Percentiles rank a stretch among this genome's conserved stretches.
These are phyloP conservation scores for Macrolepiota dolichaula DNA, from an alignment of 768 basidiomycete species.

Conservation along the genomic window DNA sequence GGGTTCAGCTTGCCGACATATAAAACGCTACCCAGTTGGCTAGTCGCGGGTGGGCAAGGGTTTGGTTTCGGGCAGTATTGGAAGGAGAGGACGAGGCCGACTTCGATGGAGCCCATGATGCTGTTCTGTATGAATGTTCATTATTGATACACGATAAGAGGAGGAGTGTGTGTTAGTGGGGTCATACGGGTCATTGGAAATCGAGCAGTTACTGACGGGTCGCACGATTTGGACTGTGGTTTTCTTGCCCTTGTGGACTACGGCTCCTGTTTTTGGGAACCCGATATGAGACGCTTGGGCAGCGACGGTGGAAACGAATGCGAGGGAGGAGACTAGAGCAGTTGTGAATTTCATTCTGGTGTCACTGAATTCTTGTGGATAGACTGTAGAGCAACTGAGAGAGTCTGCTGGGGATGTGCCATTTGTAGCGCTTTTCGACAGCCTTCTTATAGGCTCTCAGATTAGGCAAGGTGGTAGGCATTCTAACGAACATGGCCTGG, in stretches of 20 bases:
- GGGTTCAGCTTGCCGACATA: slow-evolving; percentile 39
- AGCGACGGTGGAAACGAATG: slow-evolving; percentile 27
- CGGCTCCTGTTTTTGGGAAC: slow-evolving; percentile 30
- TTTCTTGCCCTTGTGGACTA: slow-evolving; percentile 31
- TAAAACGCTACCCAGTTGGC: slow-evolving; percentile 29
- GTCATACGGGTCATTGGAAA: too few relatives aligned
- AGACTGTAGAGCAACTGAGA: background rate
- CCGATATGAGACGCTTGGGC: slow-evolving; percentile 43
- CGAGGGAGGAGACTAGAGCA: slow-evolving; percentile 13
- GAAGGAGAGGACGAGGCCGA: slow-evolving; percentile 30
- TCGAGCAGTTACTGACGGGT: slow-evolving; percentile 28
- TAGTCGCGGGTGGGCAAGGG: slow-evolving; percentile 21
- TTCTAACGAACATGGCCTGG: too few relatives aligned
- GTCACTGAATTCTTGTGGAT: background rate
- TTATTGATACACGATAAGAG: too few relatives aligned
- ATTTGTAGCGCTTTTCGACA: too few relatives aligned
- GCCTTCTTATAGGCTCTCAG: too few relatives aligned
- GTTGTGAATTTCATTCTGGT: slow-evolving; percentile 4
- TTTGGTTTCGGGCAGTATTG: slow-evolving; percentile 17
- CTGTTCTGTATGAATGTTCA: slow-evolving; percentile 19
- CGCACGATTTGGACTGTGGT: slow-evolving; percentile 44
- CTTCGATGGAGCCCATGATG: slow-evolving; percentile 20
- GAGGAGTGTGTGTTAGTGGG: too few relatives aligned
- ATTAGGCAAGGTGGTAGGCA: too few relatives aligned
- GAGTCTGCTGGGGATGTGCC: too few relatives aligned